Conservation (phyloP, 139 green algal genomes). For the Eudorina sp. region DNA sequence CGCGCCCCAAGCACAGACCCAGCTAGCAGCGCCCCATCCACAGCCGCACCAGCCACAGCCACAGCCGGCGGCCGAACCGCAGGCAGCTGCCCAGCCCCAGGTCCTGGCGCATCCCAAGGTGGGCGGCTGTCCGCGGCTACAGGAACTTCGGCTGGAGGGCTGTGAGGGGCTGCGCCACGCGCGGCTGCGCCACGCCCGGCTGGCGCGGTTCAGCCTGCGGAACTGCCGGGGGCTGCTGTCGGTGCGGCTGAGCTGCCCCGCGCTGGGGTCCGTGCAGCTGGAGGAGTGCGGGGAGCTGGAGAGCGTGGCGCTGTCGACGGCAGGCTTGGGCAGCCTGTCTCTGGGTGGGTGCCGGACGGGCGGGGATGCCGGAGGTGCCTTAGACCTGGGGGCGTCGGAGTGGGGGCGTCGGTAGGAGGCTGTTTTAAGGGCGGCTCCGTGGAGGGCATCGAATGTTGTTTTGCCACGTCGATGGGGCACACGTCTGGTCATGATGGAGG, state of each 20-base stretch:
- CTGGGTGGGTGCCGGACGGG: slow-evolving; percentile 49
- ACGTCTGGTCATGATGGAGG: too few relatives aligned
- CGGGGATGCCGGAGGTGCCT: too few relatives aligned
- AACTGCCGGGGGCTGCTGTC: slow-evolving; percentile 31
- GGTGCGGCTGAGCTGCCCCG: slow-evolving; percentile 44
- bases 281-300: slow-evolving; percentile 50
- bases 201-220: slow-evolving; percentile 4
- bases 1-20: background rate
- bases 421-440: too few relatives aligned
- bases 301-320: slow-evolving; percentile 32
- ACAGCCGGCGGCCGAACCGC: background rate
- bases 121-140: slow-evolving; percentile 40
- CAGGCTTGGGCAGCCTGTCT: slow-evolving; percentile 24
- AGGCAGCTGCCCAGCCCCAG: background rate
- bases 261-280: slow-evolving; percentile 47
- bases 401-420: too few relatives aligned
- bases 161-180: slow-evolving; percentile 59
- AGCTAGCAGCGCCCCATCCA: background rate
- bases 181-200: slow-evolving; percentile 43
- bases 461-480: too few relatives aligned
- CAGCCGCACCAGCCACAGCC: background rate
- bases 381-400: too few relatives aligned
- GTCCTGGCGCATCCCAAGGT: slow-evolving; percentile 6
- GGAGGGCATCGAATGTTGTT: too few relatives aligned
- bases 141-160: slow-evolving; percentile 60